Evolutionary conservation across 768 basidiomycete species (phyloP), one percentile per base, ranked within the genome.

Genomic region (Rhizopogon rudus): DNA sequence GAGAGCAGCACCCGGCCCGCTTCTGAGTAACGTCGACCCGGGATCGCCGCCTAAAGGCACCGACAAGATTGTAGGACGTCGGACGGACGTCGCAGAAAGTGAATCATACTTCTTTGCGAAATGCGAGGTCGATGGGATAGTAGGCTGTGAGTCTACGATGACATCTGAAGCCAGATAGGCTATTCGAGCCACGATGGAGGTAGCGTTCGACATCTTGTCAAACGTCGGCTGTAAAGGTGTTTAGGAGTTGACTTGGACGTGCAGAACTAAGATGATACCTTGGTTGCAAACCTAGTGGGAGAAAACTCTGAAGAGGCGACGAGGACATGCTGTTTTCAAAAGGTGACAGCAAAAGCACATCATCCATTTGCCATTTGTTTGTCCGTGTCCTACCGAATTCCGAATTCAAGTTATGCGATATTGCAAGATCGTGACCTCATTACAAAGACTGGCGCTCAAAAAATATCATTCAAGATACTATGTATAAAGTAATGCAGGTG

Each of bases 101-200:
- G 73, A 62, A 50, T 25, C 63, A 52, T 64, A 70, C n/a, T 61
- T 56, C 33, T 60, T 53, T 16, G 63, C 61, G 60, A 76, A 81
- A 41, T 67, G 67, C 1, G 81, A 84, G 33, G 61, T 60, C 5
- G 61, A 65, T 12, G 77, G 74, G 35, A 68, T 62, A 6, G 73
- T 65, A 3, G 81, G 76, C 42, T 77, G 78, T 3, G 81, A 77
- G 60, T 88, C 78, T 42, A 92, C 71, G 14, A 91, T 61, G 44
- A 80, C 70, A 61, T 88, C 87, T 7, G 90, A 88, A 29, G 84
- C 76, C 31, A 88, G 70, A 67, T 79, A 84, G n/a, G 84, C 87
- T 57, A 91, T 77, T 35, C 88, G 84, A 40, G 86, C 80, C 53
- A 88, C 85, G 5, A 78, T 62, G 12, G 63, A 53, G 44, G 71